phyloP scores from a whole-genome alignment of 768 basidiomycete species.

The Lactifluus subvellereus region DNA sequence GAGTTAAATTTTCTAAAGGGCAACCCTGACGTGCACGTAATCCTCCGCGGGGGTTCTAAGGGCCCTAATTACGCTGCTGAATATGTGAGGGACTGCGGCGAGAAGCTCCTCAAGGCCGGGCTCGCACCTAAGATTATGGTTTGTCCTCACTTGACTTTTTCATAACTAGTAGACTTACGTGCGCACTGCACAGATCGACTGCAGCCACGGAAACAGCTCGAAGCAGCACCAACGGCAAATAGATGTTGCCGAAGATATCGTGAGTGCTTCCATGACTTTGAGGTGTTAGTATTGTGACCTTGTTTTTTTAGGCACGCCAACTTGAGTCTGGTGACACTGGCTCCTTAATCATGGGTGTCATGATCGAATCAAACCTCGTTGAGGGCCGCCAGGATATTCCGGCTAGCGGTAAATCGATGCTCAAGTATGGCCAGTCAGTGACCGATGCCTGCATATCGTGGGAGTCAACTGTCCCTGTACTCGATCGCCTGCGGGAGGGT shows the following conservation, averaged over 20 bases:
- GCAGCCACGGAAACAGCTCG: slow-evolving; percentile 92
- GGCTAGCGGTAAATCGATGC: slow-evolving; percentile 56
- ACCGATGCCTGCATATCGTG: slow-evolving; percentile 90
- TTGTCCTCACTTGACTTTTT: slow-evolving; percentile 8
- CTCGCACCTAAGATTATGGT: slow-evolving; percentile 86
- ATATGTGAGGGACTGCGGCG: slow-evolving; percentile 68
- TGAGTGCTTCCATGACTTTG: slow-evolving; percentile 34
- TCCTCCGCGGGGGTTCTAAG: slow-evolving; percentile 82
- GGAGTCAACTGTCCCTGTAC: slow-evolving; percentile 74
- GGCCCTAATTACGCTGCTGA: slow-evolving; percentile 88
- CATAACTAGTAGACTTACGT: not conserved
- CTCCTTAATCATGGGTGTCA: slow-evolving; percentile 78
- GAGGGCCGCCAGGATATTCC: slow-evolving; percentile 88
- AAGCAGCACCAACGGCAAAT: slow-evolving; percentile 89
- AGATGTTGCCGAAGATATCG: slow-evolving; percentile 87
- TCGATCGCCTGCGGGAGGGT: slow-evolving; percentile 84
- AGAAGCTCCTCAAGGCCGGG: slow-evolving; percentile 72
- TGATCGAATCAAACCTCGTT: slow-evolving; percentile 90
- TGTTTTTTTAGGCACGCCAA: slow-evolving; percentile 53
- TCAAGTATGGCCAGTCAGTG: slow-evolving; percentile 81
- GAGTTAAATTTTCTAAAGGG: slow-evolving; percentile 43
- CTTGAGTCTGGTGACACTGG: slow-evolving; percentile 67
- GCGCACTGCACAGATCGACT: slow-evolving; percentile 62
- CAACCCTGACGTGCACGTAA: slow-evolving; percentile 90
- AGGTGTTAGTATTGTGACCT: slow-evolving; percentile 22